phyloP scores from a whole-genome alignment of 495 filamentous ascomycete genomes.

The Diplogelasinospora grovesii region DNA sequence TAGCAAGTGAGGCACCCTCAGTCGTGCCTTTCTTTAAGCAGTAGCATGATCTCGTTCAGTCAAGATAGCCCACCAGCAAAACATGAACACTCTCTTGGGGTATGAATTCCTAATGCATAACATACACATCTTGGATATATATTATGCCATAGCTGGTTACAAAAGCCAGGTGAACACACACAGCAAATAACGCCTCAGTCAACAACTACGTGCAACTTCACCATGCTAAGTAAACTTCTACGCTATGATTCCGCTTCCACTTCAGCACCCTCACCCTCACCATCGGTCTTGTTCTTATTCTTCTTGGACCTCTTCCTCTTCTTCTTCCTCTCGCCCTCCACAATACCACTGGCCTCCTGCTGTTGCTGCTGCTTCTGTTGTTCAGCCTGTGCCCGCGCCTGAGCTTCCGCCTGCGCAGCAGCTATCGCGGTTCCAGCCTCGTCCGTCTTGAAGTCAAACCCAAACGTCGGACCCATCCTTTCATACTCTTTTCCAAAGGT shows the following conservation, averaged over 20 bases:
- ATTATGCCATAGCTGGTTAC: too few species aligned
- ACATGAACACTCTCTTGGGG: too few species aligned
- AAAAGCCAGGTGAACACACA: too few species aligned
- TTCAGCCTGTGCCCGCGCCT: neutral
- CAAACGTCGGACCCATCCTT: constrained; percentile 40
- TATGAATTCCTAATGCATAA: too few species aligned
- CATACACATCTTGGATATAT: too few species aligned
- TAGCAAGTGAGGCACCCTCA: too few species aligned
- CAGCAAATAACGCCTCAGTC: too few species aligned
- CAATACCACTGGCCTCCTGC: constrained; percentile 12
- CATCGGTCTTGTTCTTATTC: constrained; percentile 22
- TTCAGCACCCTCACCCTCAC: constrained; percentile 18
- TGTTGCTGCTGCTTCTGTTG: constrained; percentile 2
- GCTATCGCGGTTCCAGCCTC: neutral
- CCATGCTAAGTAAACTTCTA: too few species aligned
- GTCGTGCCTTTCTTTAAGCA: too few species aligned
- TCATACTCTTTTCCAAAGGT: constrained; percentile 69
- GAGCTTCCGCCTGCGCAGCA: neutral
- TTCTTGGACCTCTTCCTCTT: constrained; percentile 43
- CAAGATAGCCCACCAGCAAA: too few species aligned
- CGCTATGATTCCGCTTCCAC: constrained; percentile 14
- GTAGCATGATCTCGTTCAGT: too few species aligned
- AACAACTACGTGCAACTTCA: too few species aligned
- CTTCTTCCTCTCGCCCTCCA: constrained; percentile 40
- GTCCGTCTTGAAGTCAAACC: constrained; percentile 28